A percentile compares a stretch with the other conserved stretches of the same genome.
phyloP scores from a whole-genome alignment of 371 early-diverging fungal species.

The Mucor indicus region DNA sequence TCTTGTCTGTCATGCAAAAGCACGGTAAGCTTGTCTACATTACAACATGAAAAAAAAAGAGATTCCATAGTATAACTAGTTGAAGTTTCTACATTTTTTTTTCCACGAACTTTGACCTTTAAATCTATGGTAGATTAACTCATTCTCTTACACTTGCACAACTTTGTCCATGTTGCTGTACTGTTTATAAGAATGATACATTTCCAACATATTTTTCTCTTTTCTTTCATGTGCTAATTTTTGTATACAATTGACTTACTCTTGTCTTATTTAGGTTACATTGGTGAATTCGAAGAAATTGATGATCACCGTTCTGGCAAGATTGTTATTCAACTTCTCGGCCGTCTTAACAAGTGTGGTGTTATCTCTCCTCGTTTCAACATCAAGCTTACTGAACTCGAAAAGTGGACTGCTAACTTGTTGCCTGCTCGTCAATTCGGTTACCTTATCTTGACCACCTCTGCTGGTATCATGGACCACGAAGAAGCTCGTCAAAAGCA shows the following conservation, averaged over 20 bases:
- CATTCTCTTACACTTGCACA: constrained; percentile 19
- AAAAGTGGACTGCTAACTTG: constrained; percentile 97
- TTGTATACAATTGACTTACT: background rate
- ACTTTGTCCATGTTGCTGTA: constrained; percentile 11
- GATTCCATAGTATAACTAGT: constrained; percentile 74
- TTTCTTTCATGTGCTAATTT: constrained; percentile 17
- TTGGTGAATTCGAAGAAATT: constrained; percentile 98
- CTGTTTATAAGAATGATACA: constrained; percentile 18
- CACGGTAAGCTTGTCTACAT: constrained; percentile 88
- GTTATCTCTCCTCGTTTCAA: constrained; percentile 99
- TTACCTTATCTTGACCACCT: constrained; percentile 95
- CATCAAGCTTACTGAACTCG: constrained; percentile 92
- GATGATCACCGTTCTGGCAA: constrained; percentile 99
- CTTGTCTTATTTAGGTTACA: constrained; percentile 79
- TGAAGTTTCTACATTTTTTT: constrained; percentile 33
- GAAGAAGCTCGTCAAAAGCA: constrained; percentile 98
- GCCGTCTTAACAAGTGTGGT: constrained; percentile 99
- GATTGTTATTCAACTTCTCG: constrained; percentile 98
- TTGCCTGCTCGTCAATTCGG: constrained; percentile 99
- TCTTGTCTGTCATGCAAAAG: constrained; percentile 99
- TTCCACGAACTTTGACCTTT: constrained; percentile 52
- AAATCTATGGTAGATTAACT: constrained; percentile 64
- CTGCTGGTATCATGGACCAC: constrained; percentile 99
- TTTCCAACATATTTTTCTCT: background rate
- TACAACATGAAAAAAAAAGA: no score